phyloP scores from a whole-genome alignment of 192 early-diverging fungal genomes.

The Allomyces arbusculus region DNA sequence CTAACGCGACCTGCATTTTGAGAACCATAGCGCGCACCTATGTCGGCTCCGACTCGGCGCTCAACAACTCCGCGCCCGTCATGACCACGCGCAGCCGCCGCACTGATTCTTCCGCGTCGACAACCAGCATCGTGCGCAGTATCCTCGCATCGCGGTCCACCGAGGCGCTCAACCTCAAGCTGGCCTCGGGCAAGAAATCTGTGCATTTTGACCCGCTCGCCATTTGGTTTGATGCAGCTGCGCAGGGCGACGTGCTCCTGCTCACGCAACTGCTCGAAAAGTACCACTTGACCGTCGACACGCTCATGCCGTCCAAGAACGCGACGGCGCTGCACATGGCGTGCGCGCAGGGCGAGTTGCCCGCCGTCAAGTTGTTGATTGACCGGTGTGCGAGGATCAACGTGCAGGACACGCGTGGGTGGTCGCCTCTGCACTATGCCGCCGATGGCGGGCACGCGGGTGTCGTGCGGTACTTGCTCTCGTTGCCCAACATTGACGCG shows the following conservation, averaged over 20 bases:
- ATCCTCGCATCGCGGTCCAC: not conserved
- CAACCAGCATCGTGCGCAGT: not conserved
- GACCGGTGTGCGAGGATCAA: constrained; percentile 13
- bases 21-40: constrained; percentile 10
- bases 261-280: not conserved
- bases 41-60: constrained; percentile 4
- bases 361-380: constrained; percentile 14
- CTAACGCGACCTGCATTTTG: constrained; percentile 1
- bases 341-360: constrained; percentile 27
- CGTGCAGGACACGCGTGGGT: constrained; percentile 26
- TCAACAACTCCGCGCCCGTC: not conserved
- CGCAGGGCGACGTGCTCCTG: not conserved
- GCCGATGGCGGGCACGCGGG: constrained; percentile 38
- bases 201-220: not conserved
- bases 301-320: constrained; percentile 1
- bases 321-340: constrained; percentile 25
- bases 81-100: not conserved
- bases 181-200: not conserved
- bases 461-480: constrained; percentile 21
- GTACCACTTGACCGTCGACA: not conserved
- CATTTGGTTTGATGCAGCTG: not conserved
- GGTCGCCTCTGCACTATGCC: constrained; percentile 50
- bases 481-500: constrained; percentile 7
- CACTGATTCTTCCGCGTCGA: not conserved
- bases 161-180: not conserved